These are phyloP conservation scores for Selaginella moellendorffii DNA, from an alignment of 75 land plant species.

Conservation along the genomic window DNA sequence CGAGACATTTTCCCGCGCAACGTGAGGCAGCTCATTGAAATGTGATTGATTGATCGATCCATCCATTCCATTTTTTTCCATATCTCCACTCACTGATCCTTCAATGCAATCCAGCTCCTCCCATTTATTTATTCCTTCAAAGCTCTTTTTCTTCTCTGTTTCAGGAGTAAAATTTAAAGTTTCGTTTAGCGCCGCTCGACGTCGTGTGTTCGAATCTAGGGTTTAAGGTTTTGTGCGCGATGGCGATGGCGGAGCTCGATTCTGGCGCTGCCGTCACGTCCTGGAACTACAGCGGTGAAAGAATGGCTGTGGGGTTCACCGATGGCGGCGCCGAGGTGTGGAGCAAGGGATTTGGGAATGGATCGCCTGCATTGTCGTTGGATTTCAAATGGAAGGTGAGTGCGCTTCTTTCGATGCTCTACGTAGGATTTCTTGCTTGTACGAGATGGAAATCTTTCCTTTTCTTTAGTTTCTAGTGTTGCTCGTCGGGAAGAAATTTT, in stretches of 20 bases:
- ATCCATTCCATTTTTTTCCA: too few relatives aligned
- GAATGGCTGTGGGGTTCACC: slow-evolving; percentile 11
- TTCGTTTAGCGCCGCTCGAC: too few relatives aligned
- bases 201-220: too few relatives aligned
- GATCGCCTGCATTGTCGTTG: neutral
- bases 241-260: neutral
- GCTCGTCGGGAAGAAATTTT: too few relatives aligned
- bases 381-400: slow-evolving; percentile 15
- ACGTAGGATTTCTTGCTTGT: neutral
- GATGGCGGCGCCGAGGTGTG: slow-evolving; percentile 18
- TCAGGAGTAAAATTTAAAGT: too few relatives aligned
- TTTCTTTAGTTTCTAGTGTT: too few relatives aligned
- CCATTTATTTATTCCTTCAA: too few relatives aligned
- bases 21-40: slow-evolving; percentile 12
- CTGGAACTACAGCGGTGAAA: slow-evolving; percentile 14
- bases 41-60: too few relatives aligned
- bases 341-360: neutral
- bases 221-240: neutral
- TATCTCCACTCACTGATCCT: too few relatives aligned
- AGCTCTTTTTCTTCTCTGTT: too few relatives aligned
- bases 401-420: neutral
- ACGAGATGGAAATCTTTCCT: neutral
- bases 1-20: slow-evolving; percentile 13
- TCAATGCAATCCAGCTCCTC: too few relatives aligned
- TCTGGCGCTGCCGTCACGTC: slow-evolving; percentile 2